Conservation (phyloP, 1,139 yeast species). For the Pichia sp. region DNA sequence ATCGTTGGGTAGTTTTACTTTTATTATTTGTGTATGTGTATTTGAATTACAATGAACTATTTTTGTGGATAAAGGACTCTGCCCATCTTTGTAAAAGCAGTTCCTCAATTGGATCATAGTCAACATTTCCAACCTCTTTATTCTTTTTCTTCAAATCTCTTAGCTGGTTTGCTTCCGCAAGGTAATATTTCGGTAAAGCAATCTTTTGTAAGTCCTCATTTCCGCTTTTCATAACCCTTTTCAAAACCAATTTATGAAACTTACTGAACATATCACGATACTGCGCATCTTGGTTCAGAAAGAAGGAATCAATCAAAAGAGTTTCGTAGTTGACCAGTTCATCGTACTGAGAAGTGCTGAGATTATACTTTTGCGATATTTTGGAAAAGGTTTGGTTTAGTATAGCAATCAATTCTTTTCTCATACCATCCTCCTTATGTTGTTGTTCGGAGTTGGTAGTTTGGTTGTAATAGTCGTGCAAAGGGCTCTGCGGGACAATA, state of each 20-base stretch:
- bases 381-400: conserved; percentile 32
- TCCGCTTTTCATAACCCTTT: conserved; percentile 30
- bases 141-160: conserved; percentile 8
- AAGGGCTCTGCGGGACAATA: conserved; percentile 21
- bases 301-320: conserved; percentile 25
- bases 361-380: conserved; percentile 27
- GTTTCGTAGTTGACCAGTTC: conserved; percentile 30
- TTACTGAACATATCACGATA: conserved; percentile 28
- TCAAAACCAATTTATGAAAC: conserved; percentile 28
- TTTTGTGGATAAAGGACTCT: conserved; percentile 30
- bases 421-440: conserved; percentile 18
- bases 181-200: conserved; percentile 25
- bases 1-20: not conserved
- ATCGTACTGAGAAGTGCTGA: conserved; percentile 33
- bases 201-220: conserved; percentile 25
- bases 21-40: not conserved
- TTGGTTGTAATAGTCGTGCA: not conserved
- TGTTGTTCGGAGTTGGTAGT: conserved; percentile 9
- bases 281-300: conserved; percentile 24
- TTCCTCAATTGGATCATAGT: conserved; percentile 43
- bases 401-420: conserved; percentile 27
- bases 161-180: conserved; percentile 9
- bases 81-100: conserved; percentile 44
- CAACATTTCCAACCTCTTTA: not conserved
- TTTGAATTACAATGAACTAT: not conserved